Conservation (phyloP, 768 basidiomycete genomes). For the Lentinula guzmanii region DNA sequence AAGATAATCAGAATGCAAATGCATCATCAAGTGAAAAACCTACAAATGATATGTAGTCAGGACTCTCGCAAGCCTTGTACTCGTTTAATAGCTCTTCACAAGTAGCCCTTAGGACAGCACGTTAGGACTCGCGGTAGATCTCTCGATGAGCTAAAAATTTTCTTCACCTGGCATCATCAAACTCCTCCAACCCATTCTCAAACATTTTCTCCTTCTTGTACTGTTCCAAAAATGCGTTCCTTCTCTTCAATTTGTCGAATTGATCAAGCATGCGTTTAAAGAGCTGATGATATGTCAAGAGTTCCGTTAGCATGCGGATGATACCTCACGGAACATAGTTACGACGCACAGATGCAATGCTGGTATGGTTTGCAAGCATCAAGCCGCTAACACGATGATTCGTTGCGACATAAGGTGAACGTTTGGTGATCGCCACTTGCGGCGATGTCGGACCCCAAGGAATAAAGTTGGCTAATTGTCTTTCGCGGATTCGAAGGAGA, state of each 20-base stretch:
- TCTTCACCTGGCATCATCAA: conserved; percentile 87
- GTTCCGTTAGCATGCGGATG: not conserved
- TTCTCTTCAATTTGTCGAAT: conserved; percentile 79
- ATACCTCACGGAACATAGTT: conserved; percentile 1
- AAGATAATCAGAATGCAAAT: not conserved
- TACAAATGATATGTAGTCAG: conserved; percentile 89
- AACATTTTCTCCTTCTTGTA: conserved; percentile 98
- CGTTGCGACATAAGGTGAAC: conserved; percentile 81
- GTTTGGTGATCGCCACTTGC: conserved; percentile 91
- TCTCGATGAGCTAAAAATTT: not conserved
- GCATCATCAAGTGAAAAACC: conserved; percentile 19
- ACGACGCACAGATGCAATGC: conserved; percentile 80
- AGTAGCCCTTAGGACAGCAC: conserved; percentile 52
- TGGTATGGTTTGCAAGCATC: conserved; percentile 99
- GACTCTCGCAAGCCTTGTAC: conserved; percentile 93
- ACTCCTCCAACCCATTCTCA: conserved; percentile 88
- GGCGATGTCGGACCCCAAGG: conserved; percentile 99
- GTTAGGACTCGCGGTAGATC: not conserved
- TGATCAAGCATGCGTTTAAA: conserved; percentile 97
- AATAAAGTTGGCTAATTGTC: conserved; percentile 95
- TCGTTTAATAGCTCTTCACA: conserved; percentile 87
- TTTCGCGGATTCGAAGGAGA: conserved; percentile 90
- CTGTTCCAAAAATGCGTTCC: conserved; percentile 94
- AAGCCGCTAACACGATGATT: conserved; percentile 95
- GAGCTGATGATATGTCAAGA: conserved; percentile 39